phyloP scores from a whole-genome alignment of 805 yeast species.

The Zygotorulaspora sp. region DNA sequence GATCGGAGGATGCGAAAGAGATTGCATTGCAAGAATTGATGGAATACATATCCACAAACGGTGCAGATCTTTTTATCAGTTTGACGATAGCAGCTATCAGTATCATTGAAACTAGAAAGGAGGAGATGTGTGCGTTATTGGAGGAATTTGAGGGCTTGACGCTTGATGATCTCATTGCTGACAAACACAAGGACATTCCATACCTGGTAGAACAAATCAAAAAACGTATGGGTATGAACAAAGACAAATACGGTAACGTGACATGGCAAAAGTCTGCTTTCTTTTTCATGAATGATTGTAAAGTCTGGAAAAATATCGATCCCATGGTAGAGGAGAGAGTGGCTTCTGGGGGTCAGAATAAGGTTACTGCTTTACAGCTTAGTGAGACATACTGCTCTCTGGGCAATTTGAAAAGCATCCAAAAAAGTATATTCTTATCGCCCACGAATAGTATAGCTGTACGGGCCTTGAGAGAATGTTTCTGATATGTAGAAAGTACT shows the following conservation, averaged over 20 bases:
- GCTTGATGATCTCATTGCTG: constrained; percentile 45
- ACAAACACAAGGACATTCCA: constrained; percentile 54
- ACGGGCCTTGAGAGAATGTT: constrained; percentile 30
- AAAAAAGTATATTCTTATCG: constrained; percentile 61
- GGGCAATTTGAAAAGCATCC: constrained; percentile 51
- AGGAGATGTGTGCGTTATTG: constrained; percentile 56
- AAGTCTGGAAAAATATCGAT: constrained; percentile 66
- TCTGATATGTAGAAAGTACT: constrained; percentile 12
- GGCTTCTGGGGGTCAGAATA: constrained; percentile 48
- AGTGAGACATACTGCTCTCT: constrained; percentile 47
- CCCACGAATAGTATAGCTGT: constrained; percentile 46
- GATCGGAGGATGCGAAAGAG: constrained; percentile 69
- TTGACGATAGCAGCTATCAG: constrained; percentile 77
- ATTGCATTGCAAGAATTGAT: constrained; percentile 84
- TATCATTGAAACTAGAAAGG: constrained; percentile 54
- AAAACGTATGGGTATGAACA: constrained; percentile 34
- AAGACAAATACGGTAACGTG: constrained; percentile 16
- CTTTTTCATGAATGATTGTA: constrained; percentile 65
- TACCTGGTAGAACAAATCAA: constrained; percentile 51
- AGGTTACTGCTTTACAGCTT: constrained; percentile 45
- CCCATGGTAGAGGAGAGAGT: constrained; percentile 52
- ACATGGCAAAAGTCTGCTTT: constrained; percentile 69
- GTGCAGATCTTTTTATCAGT: constrained; percentile 62
- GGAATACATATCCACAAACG: constrained; percentile 55
- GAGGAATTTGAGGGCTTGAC: constrained; percentile 56